Evolutionary conservation across 768 basidiomycete species (phyloP).

Genomic region (Naganishia randhawae): DNA sequence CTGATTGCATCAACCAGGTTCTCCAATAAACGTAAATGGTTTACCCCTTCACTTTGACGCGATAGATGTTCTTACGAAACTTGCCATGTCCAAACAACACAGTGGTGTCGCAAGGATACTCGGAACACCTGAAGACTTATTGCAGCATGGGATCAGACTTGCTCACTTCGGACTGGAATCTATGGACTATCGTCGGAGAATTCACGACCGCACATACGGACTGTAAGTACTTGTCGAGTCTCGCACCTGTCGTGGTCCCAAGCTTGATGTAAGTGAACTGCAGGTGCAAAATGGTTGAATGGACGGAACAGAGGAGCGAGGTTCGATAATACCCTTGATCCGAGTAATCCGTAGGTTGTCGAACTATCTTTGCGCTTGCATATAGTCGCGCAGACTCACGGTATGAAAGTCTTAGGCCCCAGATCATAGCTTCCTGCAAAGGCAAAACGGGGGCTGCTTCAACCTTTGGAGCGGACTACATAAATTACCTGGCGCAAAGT

Average conservation of each 20-base stretch:
- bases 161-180: constrained; percentile 52
- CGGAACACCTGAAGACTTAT: constrained; percentile 38
- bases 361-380: not conserved
- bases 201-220: constrained; percentile 73
- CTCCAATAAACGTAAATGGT: constrained; percentile 22
- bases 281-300: constrained; percentile 68
- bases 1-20: constrained; percentile 14
- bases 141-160: constrained; percentile 39
- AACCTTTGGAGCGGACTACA: constrained; percentile 64
- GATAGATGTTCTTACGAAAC: not conserved
- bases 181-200: constrained; percentile 84
- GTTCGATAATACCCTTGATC: constrained; percentile 55
- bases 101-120: constrained; percentile 38
- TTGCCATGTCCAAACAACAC: not conserved
- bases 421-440: constrained; percentile 67
- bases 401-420: constrained; percentile 56
- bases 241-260: not conserved
- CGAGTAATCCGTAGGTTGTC: not conserved
- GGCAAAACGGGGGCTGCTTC: constrained; percentile 64
- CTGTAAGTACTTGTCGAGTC: constrained; percentile 34
- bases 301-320: constrained; percentile 71
- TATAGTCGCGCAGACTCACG: not conserved
- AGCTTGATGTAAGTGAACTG: not conserved
- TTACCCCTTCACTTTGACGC: not conserved
- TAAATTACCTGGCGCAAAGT: constrained; percentile 55